phyloP scores from a whole-genome alignment of 305 asterid genomes.

The Solanum hybrid region DNA sequence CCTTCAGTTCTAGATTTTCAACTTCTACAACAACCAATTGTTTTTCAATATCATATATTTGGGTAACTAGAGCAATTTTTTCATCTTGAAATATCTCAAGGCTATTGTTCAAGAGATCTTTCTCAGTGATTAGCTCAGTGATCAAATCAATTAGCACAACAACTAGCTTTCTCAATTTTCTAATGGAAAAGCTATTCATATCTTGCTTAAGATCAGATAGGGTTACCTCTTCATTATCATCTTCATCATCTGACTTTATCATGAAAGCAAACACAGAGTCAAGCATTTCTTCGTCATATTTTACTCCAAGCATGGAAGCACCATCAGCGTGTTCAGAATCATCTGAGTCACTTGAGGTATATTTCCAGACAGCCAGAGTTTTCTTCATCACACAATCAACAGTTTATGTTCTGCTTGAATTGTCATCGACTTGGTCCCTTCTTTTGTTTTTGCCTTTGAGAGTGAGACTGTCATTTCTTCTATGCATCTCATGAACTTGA shows the following conservation, averaged over 20 bases:
- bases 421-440: not conserved
- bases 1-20: not conserved
- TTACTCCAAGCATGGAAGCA: not conserved
- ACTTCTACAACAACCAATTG: not conserved
- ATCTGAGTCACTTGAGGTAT: not conserved
- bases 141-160: not conserved
- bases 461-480: not conserved
- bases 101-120: not conserved
- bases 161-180: not conserved
- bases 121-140: not conserved
- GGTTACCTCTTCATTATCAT: not conserved
- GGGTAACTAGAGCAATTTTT: not conserved
- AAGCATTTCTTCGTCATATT: not conserved
- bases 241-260: not conserved
- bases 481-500: not conserved
- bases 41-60: not conserved
- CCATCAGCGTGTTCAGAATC: not conserved
- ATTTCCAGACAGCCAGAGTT: not conserved
- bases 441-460: not conserved
- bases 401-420: not conserved
- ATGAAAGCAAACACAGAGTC: not conserved
- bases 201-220: too few relatives aligned
- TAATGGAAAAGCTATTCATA: not conserved
- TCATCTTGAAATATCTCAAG: not conserved
- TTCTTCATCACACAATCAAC: not conserved